Conservation (phyloP, 2,329 filamentous ascomycete genomes). For the Stachybotrys elegans region DNA sequence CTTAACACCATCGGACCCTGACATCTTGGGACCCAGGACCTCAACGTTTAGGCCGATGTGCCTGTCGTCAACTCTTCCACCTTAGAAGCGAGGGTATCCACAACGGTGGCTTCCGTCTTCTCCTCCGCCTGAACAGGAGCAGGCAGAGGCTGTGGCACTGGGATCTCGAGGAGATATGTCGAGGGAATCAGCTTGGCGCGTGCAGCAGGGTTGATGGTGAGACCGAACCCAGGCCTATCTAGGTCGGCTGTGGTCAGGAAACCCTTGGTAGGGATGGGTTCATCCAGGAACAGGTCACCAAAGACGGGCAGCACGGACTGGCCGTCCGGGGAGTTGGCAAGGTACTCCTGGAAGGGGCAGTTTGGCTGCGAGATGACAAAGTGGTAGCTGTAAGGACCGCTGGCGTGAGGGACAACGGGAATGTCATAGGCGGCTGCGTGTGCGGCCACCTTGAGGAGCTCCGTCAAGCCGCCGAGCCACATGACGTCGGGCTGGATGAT, state of each 20-base stretch:
- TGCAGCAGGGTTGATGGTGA: conserved; percentile 78
- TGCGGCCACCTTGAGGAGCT: conserved; percentile 82
- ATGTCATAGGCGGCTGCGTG: conserved; percentile 92
- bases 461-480: conserved; percentile 93
- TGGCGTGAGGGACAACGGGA: conserved; percentile 91
- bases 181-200: conserved; percentile 69
- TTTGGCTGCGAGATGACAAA: conserved; percentile 93
- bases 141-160: conserved; percentile 39
- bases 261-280: conserved; percentile 81
- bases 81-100: conserved; percentile 27
- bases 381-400: conserved; percentile 91
- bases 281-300: conserved; percentile 83
- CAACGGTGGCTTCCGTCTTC: conserved; percentile 15
- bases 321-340: conserved; percentile 88
- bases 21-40: no score
- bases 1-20: no score
- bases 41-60: not conserved
- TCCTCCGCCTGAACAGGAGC: conserved; percentile 15
- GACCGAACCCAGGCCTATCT: conserved; percentile 85
- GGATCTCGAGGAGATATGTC: conserved; percentile 61
- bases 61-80: conserved; percentile 26
- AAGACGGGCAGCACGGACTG: conserved; percentile 89
- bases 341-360: conserved; percentile 91
- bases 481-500: conserved; percentile 96
- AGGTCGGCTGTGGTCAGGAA: conserved; percentile 74